Evolutionary conservation across 257 asterid species (phyloP).

Genomic region (Nicotiana otophora): DNA sequence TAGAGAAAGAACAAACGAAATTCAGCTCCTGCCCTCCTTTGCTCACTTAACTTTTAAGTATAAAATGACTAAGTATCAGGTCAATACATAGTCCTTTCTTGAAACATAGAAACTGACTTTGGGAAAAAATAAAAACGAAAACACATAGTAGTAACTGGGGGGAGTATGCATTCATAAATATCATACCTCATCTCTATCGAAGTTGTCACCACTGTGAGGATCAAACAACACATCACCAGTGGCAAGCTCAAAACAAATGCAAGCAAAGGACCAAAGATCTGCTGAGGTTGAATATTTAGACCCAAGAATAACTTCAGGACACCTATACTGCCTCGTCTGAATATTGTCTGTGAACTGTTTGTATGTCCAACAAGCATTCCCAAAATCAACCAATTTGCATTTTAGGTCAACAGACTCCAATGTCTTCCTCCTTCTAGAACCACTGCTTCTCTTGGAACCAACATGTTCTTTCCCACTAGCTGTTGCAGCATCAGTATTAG

Average conservation of each 20-base stretch:
- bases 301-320: constrained; percentile 89
- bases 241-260: constrained; percentile 91
- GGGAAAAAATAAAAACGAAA: background rate
- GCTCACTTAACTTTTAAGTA: background rate
- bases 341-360: constrained; percentile 83
- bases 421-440: constrained; percentile 54
- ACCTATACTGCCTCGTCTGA: constrained; percentile 91
- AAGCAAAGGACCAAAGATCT: constrained; percentile 94
- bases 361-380: constrained; percentile 96
- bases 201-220: constrained; percentile 87
- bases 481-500: constrained; percentile 2
- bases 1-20: background rate
- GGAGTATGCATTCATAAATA: background rate
- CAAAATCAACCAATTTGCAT: constrained; percentile 93
- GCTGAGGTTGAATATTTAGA: constrained; percentile 89
- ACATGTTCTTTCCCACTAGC: constrained; percentile 35
- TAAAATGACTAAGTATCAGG: background rate
- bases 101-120: background rate
- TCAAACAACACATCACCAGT: constrained; percentile 93
- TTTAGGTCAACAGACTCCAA: constrained; percentile 64
- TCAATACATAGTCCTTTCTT: background rate
- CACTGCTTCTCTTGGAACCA: constrained; percentile 59
- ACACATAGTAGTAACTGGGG: background rate
- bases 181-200: constrained; percentile 73
- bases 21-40: background rate